Conservation (phyloP, 2,329 filamentous ascomycete genomes). For the Paraphoma chrysanthemicola region DNA sequence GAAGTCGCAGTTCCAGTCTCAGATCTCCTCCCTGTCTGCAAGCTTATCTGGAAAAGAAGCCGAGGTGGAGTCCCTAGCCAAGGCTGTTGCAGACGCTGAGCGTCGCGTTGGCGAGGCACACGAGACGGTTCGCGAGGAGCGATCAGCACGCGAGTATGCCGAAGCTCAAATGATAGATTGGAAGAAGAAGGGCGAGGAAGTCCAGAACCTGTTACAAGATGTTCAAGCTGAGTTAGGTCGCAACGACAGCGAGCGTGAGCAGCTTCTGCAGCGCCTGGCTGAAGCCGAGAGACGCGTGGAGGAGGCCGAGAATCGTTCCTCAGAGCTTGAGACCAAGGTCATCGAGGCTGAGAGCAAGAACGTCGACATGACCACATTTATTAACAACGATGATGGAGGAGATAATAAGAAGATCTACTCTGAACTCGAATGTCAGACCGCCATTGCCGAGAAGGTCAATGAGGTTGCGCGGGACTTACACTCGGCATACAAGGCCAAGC, state of each 20-base stretch:
- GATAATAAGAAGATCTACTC: slow-evolving; percentile 46
- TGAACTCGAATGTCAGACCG: slow-evolving; percentile 59
- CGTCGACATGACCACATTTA: slow-evolving; percentile 70
- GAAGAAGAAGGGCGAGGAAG: slow-evolving; percentile 84
- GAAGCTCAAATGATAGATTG: slow-evolving; percentile 79
- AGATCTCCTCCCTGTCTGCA: slow-evolving; percentile 93
- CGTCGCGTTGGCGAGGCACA: slow-evolving; percentile 86
- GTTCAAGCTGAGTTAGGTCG: slow-evolving; percentile 82
- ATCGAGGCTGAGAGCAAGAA: slow-evolving; percentile 69
- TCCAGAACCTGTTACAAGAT: slow-evolving; percentile 80
- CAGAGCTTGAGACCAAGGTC: slow-evolving; percentile 66
- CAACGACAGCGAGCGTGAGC: slow-evolving; percentile 80
- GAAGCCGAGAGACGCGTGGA: slow-evolving; percentile 77
- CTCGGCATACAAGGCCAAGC: slow-evolving; percentile 92
- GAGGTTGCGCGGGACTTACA: slow-evolving; percentile 79
- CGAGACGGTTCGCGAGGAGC: slow-evolving; percentile 82
- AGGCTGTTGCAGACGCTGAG: slow-evolving; percentile 88
- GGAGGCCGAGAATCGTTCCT: slow-evolving; percentile 76
- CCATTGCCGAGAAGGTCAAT: slow-evolving; percentile 91
- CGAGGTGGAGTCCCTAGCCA: slow-evolving; percentile 85
- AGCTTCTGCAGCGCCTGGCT: slow-evolving; percentile 75
- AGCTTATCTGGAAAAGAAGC: slow-evolving; percentile 92
- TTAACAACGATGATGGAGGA: slow-evolving; percentile 45
- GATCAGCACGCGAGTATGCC: slow-evolving; percentile 72
- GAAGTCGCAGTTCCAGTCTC: slow-evolving; percentile 88